Percentiles rank a stretch among this genome's conserved stretches.
These are phyloP conservation scores for Cryphonectria carpinicola DNA, from an alignment of 2,329 filamentous ascomycete genomes.

Conservation along the genomic window DNA sequence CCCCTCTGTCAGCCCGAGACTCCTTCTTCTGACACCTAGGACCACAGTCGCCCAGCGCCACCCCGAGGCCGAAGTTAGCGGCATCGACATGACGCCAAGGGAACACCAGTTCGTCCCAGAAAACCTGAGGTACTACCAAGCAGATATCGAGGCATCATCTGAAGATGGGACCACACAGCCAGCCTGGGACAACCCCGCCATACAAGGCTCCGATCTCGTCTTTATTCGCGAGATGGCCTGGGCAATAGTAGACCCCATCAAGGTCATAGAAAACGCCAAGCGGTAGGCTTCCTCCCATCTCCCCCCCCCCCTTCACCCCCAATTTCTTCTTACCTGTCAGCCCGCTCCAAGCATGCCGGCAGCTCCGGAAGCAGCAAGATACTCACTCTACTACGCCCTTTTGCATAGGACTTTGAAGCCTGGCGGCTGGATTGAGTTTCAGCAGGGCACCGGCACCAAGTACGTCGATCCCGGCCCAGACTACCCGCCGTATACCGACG, in stretches of 20 bases:
- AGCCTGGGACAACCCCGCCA: conserved; percentile 8
- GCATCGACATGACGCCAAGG: conserved; percentile 50
- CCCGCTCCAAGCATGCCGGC: neutral
- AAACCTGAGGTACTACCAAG: conserved; percentile 60
- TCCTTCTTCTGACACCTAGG: neutral
- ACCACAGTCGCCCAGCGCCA: conserved; percentile 48
- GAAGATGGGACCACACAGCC: neutral
- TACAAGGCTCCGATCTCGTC: conserved; percentile 7
- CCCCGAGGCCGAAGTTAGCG: conserved; percentile 50
- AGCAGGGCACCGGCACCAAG: conserved; percentile 40
- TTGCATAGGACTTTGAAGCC: conserved; percentile 42
- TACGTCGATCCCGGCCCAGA: conserved; percentile 12
- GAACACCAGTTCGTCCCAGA: conserved; percentile 54
- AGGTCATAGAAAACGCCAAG: conserved; percentile 6
- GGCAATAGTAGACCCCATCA: conserved; percentile 4
- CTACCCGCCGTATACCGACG: conserved; percentile 10
- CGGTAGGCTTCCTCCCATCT: neutral
- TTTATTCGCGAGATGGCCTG: conserved; percentile 10
- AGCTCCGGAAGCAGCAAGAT: neutral
- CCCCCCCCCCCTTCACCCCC: neutral
- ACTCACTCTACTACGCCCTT: neutral
- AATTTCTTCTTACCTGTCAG: neutral
- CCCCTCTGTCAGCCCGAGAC: neutral
- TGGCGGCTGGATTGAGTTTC: conserved; percentile 56
- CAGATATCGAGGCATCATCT: conserved; percentile 52